These are phyloP conservation scores for Alternaria postmessia DNA, from an alignment of 2,329 filamentous ascomycete species.

Conservation along the genomic window DNA sequence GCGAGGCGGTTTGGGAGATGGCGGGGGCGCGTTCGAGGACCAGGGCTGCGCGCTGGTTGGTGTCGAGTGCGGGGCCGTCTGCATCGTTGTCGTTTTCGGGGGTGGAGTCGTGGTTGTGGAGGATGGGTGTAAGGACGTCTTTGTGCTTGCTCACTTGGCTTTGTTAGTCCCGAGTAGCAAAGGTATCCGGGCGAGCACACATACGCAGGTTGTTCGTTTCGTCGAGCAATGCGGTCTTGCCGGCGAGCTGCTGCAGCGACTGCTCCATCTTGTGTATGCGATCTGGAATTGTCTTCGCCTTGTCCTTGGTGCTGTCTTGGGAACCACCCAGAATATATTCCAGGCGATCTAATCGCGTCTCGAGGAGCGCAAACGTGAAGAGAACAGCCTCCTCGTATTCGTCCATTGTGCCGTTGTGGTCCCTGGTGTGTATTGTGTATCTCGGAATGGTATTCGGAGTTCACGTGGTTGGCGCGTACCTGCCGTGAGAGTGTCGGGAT, in stretches of 20 bases:
- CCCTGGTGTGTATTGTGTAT: not conserved
- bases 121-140: constrained; percentile 44
- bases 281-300: constrained; percentile 40
- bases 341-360: constrained; percentile 55
- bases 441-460: not conserved
- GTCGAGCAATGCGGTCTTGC: constrained; percentile 50
- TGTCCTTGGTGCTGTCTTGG: constrained; percentile 28
- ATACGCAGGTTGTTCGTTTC: constrained; percentile 52
- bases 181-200: not conserved
- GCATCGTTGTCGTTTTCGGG: not conserved
- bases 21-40: constrained; percentile 55
- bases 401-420: constrained; percentile 37
- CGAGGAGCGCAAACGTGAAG: constrained; percentile 55
- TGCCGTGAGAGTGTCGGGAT: constrained; percentile 7
- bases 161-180: constrained; percentile 22
- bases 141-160: constrained; percentile 53
- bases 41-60: constrained; percentile 43
- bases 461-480: constrained; percentile 28
- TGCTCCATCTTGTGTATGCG: constrained; percentile 50
- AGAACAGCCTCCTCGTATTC: constrained; percentile 51
- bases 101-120: constrained; percentile 10
- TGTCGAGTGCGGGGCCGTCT: constrained; percentile 30
- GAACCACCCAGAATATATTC: constrained; percentile 54
- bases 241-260: constrained; percentile 50
- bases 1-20: constrained; percentile 54